Evolutionary conservation across 768 basidiomycete species (phyloP), one percentile per base, ranked within the genome.

Genomic region (Naganishia vishniacii): DNA sequence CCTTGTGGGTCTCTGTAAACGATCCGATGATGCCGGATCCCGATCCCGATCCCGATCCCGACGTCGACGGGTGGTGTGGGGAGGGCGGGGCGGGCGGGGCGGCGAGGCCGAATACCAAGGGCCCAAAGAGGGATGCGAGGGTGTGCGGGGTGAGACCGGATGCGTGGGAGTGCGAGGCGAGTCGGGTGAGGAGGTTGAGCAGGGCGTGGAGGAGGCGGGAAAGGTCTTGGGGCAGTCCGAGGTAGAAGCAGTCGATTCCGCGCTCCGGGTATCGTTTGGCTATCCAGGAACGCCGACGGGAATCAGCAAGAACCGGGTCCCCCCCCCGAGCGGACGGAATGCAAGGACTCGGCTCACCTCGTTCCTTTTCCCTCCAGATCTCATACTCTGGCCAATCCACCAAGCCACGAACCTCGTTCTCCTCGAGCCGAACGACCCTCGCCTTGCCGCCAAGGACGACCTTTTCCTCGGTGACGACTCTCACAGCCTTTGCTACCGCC

Each of bases 61-160:
- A n/a, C n/a, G n/a, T n/a, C n/a, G n/a, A n/a, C n/a, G n/a, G n/a
- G n/a, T 37, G 8, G 8, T 37, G 34, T 7, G 34, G 34, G 7
- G 34, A 37, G 34, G 34, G 7, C 34, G 7, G 7, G 34, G 7
- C 15, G 8, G 34, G 80, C 1, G 81, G 78, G 9, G 80, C 75
- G 11, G 83, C 83, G 64, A 93, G 83, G 59, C 92, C 91, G 68
- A 97, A 97, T 48, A 98, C 78, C 26, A 94, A 80, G 1, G 92
- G 91, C 0, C 88, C 88, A 73, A 97, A 94, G 6, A 94, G 83
- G 16, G 89, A 85, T 0, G 92, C 89, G 41, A 98, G 84, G 0
- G 90, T 86, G 20, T 89, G 88, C 0, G 92, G 92, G 0, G 91
- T 93, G 69, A 94, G 88, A 1, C 94, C 93, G 13, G 90, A 91